Evolutionary conservation across 495 filamentous ascomycete species (phyloP).

Genomic region (Hypoxylon rickii): DNA sequence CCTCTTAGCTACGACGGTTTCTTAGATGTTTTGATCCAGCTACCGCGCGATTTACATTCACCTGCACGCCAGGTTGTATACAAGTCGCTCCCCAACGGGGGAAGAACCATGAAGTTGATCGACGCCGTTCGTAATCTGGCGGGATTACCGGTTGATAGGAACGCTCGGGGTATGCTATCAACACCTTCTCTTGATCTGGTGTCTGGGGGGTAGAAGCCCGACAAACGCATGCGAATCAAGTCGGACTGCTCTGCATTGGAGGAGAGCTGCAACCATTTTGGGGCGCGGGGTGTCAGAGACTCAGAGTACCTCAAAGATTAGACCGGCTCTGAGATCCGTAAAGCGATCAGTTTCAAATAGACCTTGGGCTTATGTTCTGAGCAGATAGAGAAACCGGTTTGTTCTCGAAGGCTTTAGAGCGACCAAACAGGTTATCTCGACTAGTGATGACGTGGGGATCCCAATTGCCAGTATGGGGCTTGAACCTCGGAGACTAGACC

Average conservation of each 20-base stretch:
- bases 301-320: slow-evolving; percentile 46
- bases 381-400: neutral
- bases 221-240: slow-evolving; percentile 45
- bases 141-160: slow-evolving; percentile 33
- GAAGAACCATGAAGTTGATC: slow-evolving; percentile 41
- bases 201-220: slow-evolving; percentile 44
- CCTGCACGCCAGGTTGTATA: slow-evolving; percentile 51
- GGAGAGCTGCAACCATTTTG: slow-evolving; percentile 45
- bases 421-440: neutral
- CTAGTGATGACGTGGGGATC: slow-evolving; percentile 5
- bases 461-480: neutral
- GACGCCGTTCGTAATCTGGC: slow-evolving; percentile 42
- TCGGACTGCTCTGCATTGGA: slow-evolving; percentile 45
- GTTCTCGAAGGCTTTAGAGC: neutral
- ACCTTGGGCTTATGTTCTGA: slow-evolving; percentile 18
- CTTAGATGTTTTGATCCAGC: slow-evolving; percentile 47
- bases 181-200: slow-evolving; percentile 51
- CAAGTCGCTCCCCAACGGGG: slow-evolving; percentile 44
- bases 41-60: slow-evolving; percentile 49
- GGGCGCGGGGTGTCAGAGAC: slow-evolving; percentile 45
- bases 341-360: slow-evolving; percentile 41
- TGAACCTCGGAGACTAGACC: slow-evolving; percentile 1
- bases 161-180: slow-evolving; percentile 41
- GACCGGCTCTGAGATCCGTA: slow-evolving; percentile 48
- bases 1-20: slow-evolving; percentile 43